These are phyloP conservation scores for Malassezia equina DNA, from an alignment of 1,284 basidiomycete genomes.

Conservation along the genomic window DNA sequence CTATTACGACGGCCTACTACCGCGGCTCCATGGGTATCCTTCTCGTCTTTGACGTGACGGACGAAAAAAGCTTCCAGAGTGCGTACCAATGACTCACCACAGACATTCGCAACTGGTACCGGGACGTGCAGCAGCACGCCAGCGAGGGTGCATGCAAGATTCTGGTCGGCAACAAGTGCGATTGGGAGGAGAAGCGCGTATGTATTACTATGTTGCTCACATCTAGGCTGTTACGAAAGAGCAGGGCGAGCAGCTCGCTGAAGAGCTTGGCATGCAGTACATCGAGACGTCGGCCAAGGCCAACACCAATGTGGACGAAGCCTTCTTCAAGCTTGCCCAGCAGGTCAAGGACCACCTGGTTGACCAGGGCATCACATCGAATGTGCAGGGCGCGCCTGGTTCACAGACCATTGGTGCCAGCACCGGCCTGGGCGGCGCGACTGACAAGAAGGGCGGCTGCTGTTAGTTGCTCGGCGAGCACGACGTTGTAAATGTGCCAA, in stretches of 20 bases:
- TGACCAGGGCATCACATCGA: conserved; percentile 52
- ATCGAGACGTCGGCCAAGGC: conserved; percentile 97
- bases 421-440: not conserved
- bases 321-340: conserved; percentile 91
- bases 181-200: conserved; percentile 87
- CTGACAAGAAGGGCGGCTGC: conserved; percentile 16
- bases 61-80: conserved; percentile 97
- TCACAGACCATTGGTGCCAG: conserved; percentile 1
- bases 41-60: conserved; percentile 95
- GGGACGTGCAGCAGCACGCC: conserved; percentile 97
- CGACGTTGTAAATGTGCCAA: not conserved
- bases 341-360: conserved; percentile 74
- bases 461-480: conserved; percentile 1
- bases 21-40: conserved; percentile 99
- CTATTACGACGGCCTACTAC: conserved; percentile 99
- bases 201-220: conserved; percentile 4
- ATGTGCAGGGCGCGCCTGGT: conserved; percentile 7
- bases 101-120: conserved; percentile 99
- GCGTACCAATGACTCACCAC: conserved; percentile 44
- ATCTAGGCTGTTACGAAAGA: conserved; percentile 65
- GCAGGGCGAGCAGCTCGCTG: conserved; percentile 62
- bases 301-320: conserved; percentile 95
- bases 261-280: conserved; percentile 83
- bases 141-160: conserved; percentile 99
- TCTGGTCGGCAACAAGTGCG: conserved; percentile 96